Base-by-base conservation (phyloP, 768 basidiomycete genomes). In the Neoboletus magnificus region DNA sequence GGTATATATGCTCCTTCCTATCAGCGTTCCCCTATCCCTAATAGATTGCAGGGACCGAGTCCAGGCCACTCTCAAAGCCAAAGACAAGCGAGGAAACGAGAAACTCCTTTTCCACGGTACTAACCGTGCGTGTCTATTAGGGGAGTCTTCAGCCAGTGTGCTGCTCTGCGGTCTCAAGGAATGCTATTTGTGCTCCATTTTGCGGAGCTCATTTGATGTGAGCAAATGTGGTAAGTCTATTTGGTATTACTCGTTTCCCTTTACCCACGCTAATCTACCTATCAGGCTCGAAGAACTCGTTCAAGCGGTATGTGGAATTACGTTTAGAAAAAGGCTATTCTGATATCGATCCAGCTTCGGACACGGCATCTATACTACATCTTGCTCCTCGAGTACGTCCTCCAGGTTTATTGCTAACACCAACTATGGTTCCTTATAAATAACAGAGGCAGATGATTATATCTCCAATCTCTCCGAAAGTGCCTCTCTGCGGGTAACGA, bases 31-130 rank as follows among this genome's bases (percentile, higher is more conserved):
- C 58, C 52, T 55, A 44, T 51, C 16, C 23, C 36, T 55, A n/a
- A 54, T 27, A 22, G 48, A 15, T 37, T 56, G 3, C 49, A 73
- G 70, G 46, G 56, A 59, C 33, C 56, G 40, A 52, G 71, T 74
- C 48, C 64, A 74, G 62, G 37, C 40, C 50, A 44, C 55, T 42
- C 13, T 73, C 48, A 62, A 50, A 54, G 63, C 62, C 33, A 66
- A 55, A 45, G 66, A 69, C 36, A 66, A 66, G 43, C 60, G 63
- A 48, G 77, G 75, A 37, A 81, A 82, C 58, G 85, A 87, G 66
- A 78, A 78, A 58, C 69, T 85, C 2, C 75, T 86, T 27, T 87
- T 86, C 62, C 86, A 87, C 66, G 86, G 86, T n/a, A 87, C 84
- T 15, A 81, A 77, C 50, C 77, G 84, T 48, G 72, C 69, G 10